Evolutionary conservation across 306 rosid species (phyloP), one percentile per base, ranked within the genome.

Genomic region (Vigna unguiculata): DNA sequence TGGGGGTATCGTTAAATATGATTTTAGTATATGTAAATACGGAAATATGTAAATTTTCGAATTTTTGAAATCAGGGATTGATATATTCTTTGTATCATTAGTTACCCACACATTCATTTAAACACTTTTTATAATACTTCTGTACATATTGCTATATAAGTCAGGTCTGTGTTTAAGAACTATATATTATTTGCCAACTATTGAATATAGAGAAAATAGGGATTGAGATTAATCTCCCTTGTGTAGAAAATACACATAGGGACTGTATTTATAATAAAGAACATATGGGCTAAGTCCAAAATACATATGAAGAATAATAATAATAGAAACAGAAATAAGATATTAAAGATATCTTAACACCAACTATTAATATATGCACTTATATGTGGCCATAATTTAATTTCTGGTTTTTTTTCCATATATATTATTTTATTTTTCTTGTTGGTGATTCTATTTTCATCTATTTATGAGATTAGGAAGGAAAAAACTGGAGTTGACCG

Each of bases 401-500:
- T 51, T 48, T 69, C 17, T 79, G 60, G 60, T 40, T 48, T 38
- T 47, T 71, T 21, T 25, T 25, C 3, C 30, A 25, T 25, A 25
- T 25, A 25, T 25, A 25, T 25, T 28, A 28, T 19, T 61, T 16
- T 66, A 8, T 34, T 28, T 67, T 52, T 69, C 19, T 71, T 71
- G 34, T 66, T 59, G 52, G 72, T 81, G 69, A 41, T 66, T 73
- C 54, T 64, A 24, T 34, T 34, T n/a, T 67, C 21, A 36, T 63
- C 52, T 21, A 67, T 72, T 79, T 67, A 76, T 84, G 60, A 82
- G 52, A 25, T 74, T 80, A 95, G 98, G 87, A 92, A 95, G 92
- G 97, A 92, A 69, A 95, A 66, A 88, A 90, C 80, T 16, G 97
- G 97, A 19, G 87, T 95, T 72, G 97, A 90, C 81, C 89, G 97